Conservation (phyloP, 352 stramenopile genomes). For the Globisporangium perplexum region DNA sequence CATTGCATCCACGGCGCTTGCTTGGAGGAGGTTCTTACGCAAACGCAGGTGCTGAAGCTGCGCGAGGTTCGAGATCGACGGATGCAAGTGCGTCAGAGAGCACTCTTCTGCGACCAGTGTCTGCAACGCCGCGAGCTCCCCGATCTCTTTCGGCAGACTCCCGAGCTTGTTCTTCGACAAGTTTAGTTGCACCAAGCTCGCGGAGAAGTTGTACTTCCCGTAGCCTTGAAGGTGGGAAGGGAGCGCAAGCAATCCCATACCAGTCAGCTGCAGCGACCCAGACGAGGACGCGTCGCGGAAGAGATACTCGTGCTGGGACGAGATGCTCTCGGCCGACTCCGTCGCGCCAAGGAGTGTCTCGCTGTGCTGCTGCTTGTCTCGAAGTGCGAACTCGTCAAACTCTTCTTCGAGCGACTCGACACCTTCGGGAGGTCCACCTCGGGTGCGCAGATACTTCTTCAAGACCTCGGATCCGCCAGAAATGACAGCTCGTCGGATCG, state of each 20-base stretch:
- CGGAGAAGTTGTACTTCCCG: constrained; percentile 45
- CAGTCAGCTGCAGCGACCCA: constrained; percentile 42
- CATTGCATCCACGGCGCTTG: constrained; percentile 37
- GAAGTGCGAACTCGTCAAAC: constrained; percentile 57
- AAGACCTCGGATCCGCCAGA: constrained; percentile 56
- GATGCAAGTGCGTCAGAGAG: constrained; percentile 40
- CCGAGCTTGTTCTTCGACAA: constrained; percentile 67
- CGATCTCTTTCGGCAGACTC: constrained; percentile 36
- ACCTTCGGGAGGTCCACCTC: constrained; percentile 48
- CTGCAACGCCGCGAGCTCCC: constrained; percentile 43
- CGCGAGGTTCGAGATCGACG: constrained; percentile 42
- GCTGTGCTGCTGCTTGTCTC: constrained; percentile 33
- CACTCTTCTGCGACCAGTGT: constrained; percentile 73
- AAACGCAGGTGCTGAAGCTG: constrained; percentile 55
- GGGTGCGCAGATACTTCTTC: constrained; percentile 81
- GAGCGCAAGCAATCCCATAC: constrained; percentile 47
- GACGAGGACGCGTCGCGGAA: constrained; percentile 61
- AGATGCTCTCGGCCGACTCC: constrained; percentile 10
- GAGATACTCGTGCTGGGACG: constrained; percentile 44
- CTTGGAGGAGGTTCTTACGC: constrained; percentile 73
- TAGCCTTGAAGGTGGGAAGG: constrained; percentile 27
- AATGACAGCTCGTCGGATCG: constrained; percentile 66
- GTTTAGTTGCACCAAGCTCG: constrained; percentile 56
- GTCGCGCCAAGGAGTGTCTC: neutral
- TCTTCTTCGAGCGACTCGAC: constrained; percentile 66